Evolutionary conservation across 1,139 yeast genomes (phyloP), one percentile per base, ranked within the genome.

Genomic region (Saccharomycopsis hybrid): DNA sequence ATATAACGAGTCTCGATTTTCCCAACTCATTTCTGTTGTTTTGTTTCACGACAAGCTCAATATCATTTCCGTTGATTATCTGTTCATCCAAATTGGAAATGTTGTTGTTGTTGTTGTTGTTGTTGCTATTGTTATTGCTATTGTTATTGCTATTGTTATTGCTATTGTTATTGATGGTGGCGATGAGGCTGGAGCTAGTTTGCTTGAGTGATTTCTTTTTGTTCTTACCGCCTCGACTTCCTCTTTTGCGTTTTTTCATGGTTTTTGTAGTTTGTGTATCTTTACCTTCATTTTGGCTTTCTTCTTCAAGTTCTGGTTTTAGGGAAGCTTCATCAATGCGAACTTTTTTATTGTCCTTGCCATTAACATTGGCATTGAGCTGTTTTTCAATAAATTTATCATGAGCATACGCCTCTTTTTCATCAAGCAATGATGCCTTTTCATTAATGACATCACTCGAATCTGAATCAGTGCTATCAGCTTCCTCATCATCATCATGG

Each of bases 201-300:
- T 57, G 58, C 5, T 51, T 55, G 11, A 49, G 56, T 45, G 56
- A 37, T 49, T 68, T 65, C 62, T 74, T 77, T 57, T 75, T 77
- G 51, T 72, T 72, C 58, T 78, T 80, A 0, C 96, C 96, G 5
- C 96, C 97, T 54, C 97, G 73, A 11, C 84, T 73, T 3, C 97
- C 97, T 60, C 97, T 76, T 62, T 86, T 89, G 28, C 97, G 72
- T 61, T 77, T 82, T 65, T 71, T 74, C 18, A 18, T 18, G 43
- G 61, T 46, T 33, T 53, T 55, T 47, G 59, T 54, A 48, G 53
- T 45, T 18, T 43, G 49, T n/a, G 31, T 52, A 38, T 54, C 51
- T 36, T 59, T 61, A 50, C 55, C 63, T 32, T 57, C 52, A 37
- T 32, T 32, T 8, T 8, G 11, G n/a, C 31, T 9, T 45, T 50